Percentiles rank a stretch among this genome's conserved stretches.
These are phyloP conservation scores for Peronospora belbahrii DNA, from an alignment of 352 stramenopile genomes.

Conservation along the genomic window DNA sequence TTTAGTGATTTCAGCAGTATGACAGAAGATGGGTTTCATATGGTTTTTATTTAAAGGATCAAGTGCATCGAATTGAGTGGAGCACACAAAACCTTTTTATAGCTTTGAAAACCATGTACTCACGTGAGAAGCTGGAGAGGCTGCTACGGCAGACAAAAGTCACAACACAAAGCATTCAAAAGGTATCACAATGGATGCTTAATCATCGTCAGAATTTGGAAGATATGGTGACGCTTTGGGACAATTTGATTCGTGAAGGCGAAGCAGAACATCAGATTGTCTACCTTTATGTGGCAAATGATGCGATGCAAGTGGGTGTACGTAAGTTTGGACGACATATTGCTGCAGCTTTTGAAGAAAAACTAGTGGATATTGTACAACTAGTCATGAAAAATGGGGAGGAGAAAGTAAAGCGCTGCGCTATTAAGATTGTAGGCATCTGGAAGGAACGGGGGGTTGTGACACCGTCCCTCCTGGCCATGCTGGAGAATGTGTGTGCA, in stretches of 20 bases:
- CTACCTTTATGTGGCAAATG: constrained; percentile 79
- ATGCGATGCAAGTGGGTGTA: constrained; percentile 78
- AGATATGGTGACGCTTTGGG: constrained; percentile 63
- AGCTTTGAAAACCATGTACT: constrained; percentile 25
- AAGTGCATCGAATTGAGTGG: background rate
- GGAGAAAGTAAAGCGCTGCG: constrained; percentile 77
- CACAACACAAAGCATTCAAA: constrained; percentile 81
- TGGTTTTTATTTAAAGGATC: too few species aligned
- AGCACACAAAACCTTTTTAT: background rate
- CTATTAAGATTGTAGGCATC: constrained; percentile 83
- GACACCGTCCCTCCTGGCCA: constrained; percentile 36
- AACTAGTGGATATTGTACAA: constrained; percentile 49
- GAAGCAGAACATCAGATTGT: constrained; percentile 72
- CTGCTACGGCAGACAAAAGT: constrained; percentile 63
- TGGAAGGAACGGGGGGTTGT: constrained; percentile 78
- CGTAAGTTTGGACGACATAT: constrained; percentile 75
- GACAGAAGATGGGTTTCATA: background rate
- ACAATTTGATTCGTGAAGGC: constrained; percentile 35
- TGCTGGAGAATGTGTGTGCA: constrained; percentile 70
- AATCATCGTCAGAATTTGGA: constrained; percentile 41
- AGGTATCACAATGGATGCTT: constrained; percentile 71
- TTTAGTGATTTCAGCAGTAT: too few species aligned
- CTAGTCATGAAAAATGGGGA: constrained; percentile 60
- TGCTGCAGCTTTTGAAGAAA: constrained; percentile 46
- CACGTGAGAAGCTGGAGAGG: constrained; percentile 52